These are phyloP conservation scores for Artemisia argyi DNA, from an alignment of 129 eudicot species.

Conservation along the genomic window DNA sequence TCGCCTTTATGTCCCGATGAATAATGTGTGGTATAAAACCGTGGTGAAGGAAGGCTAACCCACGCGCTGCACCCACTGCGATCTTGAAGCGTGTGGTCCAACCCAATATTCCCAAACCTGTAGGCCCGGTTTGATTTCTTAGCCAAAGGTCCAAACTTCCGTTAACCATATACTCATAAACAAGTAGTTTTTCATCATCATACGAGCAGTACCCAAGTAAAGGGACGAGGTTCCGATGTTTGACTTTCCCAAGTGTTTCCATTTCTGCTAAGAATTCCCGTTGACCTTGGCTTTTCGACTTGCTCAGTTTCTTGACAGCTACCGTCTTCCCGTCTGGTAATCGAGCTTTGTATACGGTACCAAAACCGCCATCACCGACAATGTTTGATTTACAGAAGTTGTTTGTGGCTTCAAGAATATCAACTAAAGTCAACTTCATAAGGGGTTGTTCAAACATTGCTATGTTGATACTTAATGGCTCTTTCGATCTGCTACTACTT, in stretches of 20 bases:
- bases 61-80: slow-evolving; percentile 77
- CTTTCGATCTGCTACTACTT: slow-evolving; percentile 70
- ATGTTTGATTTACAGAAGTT: slow-evolving; percentile 68
- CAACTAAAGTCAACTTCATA: slow-evolving; percentile 50
- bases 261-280: slow-evolving; percentile 74
- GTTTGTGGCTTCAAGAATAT: slow-evolving; percentile 67
- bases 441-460: slow-evolving; percentile 87
- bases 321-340: slow-evolving; percentile 53
- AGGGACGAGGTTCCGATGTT: slow-evolving; percentile 66
- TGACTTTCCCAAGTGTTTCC: slow-evolving; percentile 77
- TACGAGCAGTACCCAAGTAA: slow-evolving; percentile 71
- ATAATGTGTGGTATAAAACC: slow-evolving; percentile 69
- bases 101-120: slow-evolving; percentile 42
- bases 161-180: slow-evolving; percentile 71
- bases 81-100: slow-evolving; percentile 65
- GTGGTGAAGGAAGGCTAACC: slow-evolving; percentile 73
- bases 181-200: slow-evolving; percentile 63
- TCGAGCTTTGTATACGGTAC: slow-evolving; percentile 70
- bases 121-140: slow-evolving; percentile 47
- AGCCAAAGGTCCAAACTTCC: slow-evolving; percentile 81
- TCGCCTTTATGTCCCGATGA: slow-evolving; percentile 74
- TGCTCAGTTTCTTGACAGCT: slow-evolving; percentile 67
- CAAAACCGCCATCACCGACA: slow-evolving; percentile 77
- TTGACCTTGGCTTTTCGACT: slow-evolving; percentile 60
- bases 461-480: slow-evolving; percentile 71